These are phyloP conservation scores for Hypoxylon sp. DNA, from an alignment of 2,329 filamentous ascomycete species.

Conservation along the genomic window DNA sequence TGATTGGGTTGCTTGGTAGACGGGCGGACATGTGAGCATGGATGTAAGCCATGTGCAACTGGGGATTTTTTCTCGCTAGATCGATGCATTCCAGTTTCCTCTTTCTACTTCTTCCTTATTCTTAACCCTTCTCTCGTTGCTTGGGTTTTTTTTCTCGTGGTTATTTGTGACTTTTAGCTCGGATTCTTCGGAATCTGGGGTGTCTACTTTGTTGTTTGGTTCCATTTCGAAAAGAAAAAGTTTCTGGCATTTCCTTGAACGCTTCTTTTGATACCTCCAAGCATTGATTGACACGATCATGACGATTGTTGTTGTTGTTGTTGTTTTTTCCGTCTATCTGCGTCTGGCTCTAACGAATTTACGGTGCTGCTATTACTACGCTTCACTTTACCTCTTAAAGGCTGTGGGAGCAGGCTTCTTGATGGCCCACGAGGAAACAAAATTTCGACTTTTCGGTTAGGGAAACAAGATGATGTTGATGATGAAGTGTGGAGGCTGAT, in stretches of 20 bases:
- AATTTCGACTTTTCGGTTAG: conserved; percentile 27
- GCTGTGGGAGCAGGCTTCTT: conserved; percentile 44
- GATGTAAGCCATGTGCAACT: conserved; percentile 34
- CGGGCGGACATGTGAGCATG: conserved; percentile 16
- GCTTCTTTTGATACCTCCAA: conserved; percentile 56
- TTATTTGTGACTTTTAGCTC: conserved; percentile 50
- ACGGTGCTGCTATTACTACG: conserved; percentile 40
- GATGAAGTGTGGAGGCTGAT: conserved; percentile 27
- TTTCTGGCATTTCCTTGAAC: conserved; percentile 53
- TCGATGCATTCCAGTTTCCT: conserved; percentile 46
- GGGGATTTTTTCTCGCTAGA: conserved; percentile 38
- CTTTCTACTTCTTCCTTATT: conserved; percentile 49
- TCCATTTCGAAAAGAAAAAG: conserved; percentile 50
- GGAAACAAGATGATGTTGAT: conserved; percentile 16
- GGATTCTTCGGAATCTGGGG: conserved; percentile 40
- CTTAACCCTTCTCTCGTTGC: conserved; percentile 38
- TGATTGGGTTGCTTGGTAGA: conserved; percentile 37
- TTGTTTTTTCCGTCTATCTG: conserved; percentile 40
- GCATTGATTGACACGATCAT: conserved; percentile 53
- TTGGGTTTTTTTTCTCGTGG: conserved; percentile 38
- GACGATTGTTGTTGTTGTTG: conserved; percentile 39
- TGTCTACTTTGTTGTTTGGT: conserved; percentile 47
- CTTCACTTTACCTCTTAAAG: conserved; percentile 30
- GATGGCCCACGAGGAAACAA: conserved; percentile 38
- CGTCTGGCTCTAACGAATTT: conserved; percentile 52